phyloP scores from a whole-genome alignment of 352 stramenopile species.

The Phytophthora brassicae region DNA sequence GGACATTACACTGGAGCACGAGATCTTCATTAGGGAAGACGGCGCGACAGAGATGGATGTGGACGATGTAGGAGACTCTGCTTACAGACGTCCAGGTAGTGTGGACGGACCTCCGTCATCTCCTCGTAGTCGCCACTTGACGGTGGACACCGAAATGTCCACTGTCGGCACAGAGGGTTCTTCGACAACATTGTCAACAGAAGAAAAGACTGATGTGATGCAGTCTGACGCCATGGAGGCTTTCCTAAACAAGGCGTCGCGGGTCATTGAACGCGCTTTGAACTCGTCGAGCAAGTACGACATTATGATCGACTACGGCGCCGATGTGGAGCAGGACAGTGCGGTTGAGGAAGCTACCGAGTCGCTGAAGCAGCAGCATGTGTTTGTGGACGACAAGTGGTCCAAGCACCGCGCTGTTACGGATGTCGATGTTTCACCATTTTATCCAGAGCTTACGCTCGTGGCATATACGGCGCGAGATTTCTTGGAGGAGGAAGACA shows the following conservation, averaged over 20 bases:
- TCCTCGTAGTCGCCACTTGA: conserved; percentile 44
- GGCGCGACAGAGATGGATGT: conserved; percentile 44
- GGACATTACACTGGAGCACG: conserved; percentile 80
- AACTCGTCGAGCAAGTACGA: conserved; percentile 77
- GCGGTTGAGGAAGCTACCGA: conserved; percentile 58
- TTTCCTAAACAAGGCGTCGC: conserved; percentile 76
- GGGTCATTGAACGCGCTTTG: conserved; percentile 81
- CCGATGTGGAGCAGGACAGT: conserved; percentile 65
- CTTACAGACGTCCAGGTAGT: conserved; percentile 35
- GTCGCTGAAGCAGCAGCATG: conserved; percentile 69
- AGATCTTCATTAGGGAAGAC: conserved; percentile 60
- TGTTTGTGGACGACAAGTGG: conserved; percentile 82
- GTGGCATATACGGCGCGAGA: conserved; percentile 67
- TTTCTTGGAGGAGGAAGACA: conserved; percentile 75
- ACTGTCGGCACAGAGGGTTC: conserved; percentile 23
- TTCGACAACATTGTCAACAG: conserved; percentile 33
- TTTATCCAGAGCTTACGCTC: conserved; percentile 80
- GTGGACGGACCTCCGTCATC: conserved; percentile 41
- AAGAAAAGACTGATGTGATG: conserved; percentile 70
- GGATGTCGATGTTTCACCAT: conserved; percentile 80
- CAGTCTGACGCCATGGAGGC: conserved; percentile 76
- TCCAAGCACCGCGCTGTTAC: conserved; percentile 80
- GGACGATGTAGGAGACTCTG: conserved; percentile 28
- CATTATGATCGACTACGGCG: conserved; percentile 86
- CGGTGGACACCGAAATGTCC: conserved; percentile 49